Conservation (phyloP, 1,284 basidiomycete species). For the Malassezia equina region DNA sequence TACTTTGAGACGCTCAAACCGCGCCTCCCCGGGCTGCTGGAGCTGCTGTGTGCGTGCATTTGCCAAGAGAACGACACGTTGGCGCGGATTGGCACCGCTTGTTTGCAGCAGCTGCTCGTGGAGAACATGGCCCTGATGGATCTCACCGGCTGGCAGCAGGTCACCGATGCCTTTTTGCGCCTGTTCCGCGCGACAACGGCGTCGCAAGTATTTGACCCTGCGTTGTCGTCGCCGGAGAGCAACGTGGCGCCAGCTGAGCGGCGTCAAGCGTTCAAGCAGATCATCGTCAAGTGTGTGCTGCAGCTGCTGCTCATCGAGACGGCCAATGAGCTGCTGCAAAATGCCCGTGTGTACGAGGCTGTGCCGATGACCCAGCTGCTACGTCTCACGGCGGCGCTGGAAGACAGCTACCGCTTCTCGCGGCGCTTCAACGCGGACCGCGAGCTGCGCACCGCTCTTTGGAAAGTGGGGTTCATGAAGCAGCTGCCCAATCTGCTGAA, state of each 20-base stretch:
- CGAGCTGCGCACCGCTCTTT: slow-evolving; percentile 85
- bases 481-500: slow-evolving; percentile 95
- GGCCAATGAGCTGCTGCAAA: slow-evolving; percentile 81
- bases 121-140: slow-evolving; percentile 83
- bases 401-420: slow-evolving; percentile 94
- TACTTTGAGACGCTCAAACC: slow-evolving; percentile 87
- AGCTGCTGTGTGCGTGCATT: slow-evolving; percentile 90
- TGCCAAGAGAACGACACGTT: slow-evolving; percentile 86
- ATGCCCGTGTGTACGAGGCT: slow-evolving; percentile 64
- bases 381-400: slow-evolving; percentile 82
- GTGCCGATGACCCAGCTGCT: slow-evolving; percentile 90
- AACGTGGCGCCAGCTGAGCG: slow-evolving; percentile 54
- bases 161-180: slow-evolving; percentile 85
- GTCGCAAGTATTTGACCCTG: slow-evolving; percentile 85
- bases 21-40: slow-evolving; percentile 79
- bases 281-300: slow-evolving; percentile 98
- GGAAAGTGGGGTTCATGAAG: slow-evolving; percentile 99
- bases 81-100: slow-evolving; percentile 93
- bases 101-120: slow-evolving; percentile 89
- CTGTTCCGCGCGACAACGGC: slow-evolving; percentile 96
- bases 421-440: slow-evolving; percentile 97
- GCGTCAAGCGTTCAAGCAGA: slow-evolving; percentile 88
- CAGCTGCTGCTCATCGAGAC: slow-evolving; percentile 95
- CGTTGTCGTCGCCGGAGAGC: slow-evolving; percentile 56
- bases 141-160: slow-evolving; percentile 74